Conservation (phyloP, 768 basidiomycete species). For the Hypholoma fasciculare region DNA sequence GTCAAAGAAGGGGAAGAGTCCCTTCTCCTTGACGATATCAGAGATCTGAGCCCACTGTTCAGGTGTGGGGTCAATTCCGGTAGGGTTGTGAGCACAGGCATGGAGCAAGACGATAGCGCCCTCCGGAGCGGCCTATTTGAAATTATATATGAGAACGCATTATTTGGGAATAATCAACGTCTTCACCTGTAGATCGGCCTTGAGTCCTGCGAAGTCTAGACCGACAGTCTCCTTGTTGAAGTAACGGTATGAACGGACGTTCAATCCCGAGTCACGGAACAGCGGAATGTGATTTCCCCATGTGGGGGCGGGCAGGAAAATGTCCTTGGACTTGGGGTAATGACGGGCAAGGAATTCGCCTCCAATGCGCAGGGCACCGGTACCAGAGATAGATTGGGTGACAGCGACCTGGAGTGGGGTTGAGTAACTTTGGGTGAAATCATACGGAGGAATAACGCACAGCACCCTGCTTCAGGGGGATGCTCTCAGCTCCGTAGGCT, state of each 20-base stretch:
- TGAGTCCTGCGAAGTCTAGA: constrained; percentile 88
- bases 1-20: constrained; percentile 97
- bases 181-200: constrained; percentile 79
- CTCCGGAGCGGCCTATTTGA: constrained; percentile 65
- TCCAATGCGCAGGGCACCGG: constrained; percentile 95
- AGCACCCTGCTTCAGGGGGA: constrained; percentile 66
- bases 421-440: constrained; percentile 4
- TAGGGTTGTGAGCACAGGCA: constrained; percentile 99
- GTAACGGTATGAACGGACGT: constrained; percentile 91
- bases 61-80: constrained; percentile 92
- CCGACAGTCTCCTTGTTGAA: constrained; percentile 92
- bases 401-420: constrained; percentile 61
- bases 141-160: constrained; percentile 6
- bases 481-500: constrained; percentile 85
- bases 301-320: constrained; percentile 91
- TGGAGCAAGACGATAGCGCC: constrained; percentile 87
- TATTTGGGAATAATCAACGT: neutral
- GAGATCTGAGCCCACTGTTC: constrained; percentile 93
- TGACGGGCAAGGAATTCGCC: constrained; percentile 89
- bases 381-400: constrained; percentile 96
- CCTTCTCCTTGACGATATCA: constrained; percentile 82
- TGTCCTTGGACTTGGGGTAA: constrained; percentile 82
- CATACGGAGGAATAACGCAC: constrained; percentile 42
- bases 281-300: constrained; percentile 98
- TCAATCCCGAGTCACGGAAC: constrained; percentile 92